phyloP scores from a whole-genome alignment of 2,329 filamentous ascomycete genomes.

The Fusarium torulosum region DNA sequence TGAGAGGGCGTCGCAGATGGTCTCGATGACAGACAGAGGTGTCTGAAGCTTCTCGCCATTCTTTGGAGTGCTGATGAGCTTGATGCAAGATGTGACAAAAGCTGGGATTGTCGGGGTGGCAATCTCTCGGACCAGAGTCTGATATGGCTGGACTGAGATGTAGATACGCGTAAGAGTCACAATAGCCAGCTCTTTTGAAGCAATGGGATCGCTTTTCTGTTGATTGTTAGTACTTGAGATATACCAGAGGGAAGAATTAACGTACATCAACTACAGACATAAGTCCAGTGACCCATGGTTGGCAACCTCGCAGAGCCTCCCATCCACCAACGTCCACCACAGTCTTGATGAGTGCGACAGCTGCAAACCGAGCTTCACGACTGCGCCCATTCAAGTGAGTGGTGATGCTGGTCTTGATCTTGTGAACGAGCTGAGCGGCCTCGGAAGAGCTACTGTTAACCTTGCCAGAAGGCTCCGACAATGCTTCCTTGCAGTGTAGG shows the following conservation, averaged over 20 bases:
- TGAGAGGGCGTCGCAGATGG: slow-evolving; percentile 77
- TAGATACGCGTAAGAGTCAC: slow-evolving; percentile 87
- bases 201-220: slow-evolving; percentile 80
- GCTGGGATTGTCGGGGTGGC: slow-evolving; percentile 83
- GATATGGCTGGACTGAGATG: slow-evolving; percentile 82
- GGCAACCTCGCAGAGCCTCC: slow-evolving; percentile 80
- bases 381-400: slow-evolving; percentile 83
- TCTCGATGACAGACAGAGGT: slow-evolving; percentile 69
- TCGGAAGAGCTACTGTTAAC: slow-evolving; percentile 74
- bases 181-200: slow-evolving; percentile 81
- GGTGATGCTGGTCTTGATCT: slow-evolving; percentile 81
- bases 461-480: slow-evolving; percentile 73
- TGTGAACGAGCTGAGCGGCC: slow-evolving; percentile 78
- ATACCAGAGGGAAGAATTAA: slow-evolving; percentile 1
- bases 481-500: slow-evolving; percentile 67
- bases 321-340: slow-evolving; percentile 85
- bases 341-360: slow-evolving; percentile 82
- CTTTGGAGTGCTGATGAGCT: slow-evolving; percentile 67
- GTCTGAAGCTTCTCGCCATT: slow-evolving; percentile 45
- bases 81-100: slow-evolving; percentile 80
- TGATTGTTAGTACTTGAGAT: slow-evolving; percentile 35
- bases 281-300: slow-evolving; percentile 82
- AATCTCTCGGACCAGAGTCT: slow-evolving; percentile 86
- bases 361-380: slow-evolving; percentile 80
- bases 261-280: slow-evolving; percentile 79